These are phyloP conservation scores for Dipodascus geniculatus DNA, from an alignment of 805 yeast genomes.

Conservation along the genomic window DNA sequence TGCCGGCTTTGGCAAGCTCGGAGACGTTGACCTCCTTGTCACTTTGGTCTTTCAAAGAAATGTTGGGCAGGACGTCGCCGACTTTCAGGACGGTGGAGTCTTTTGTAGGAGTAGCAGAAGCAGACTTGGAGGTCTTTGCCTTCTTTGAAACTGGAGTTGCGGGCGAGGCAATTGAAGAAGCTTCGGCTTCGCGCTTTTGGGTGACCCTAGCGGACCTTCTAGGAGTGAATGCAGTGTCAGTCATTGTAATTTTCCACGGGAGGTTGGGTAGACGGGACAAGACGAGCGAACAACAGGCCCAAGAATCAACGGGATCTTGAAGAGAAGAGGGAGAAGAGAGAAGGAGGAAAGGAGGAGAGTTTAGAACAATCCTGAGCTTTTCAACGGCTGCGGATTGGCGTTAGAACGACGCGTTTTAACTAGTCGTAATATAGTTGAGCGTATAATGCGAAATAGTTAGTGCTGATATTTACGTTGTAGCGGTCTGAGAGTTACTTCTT, in stretches of 20 bases:
- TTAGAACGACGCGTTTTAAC: background rate
- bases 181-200: conserved; percentile 5
- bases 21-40: conserved; percentile 46
- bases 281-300: background rate
- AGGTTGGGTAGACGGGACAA: background rate
- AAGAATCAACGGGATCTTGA: background rate
- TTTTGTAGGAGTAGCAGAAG: background rate
- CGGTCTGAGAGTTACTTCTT: background rate
- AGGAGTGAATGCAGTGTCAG: conserved; percentile 6
- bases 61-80: conserved; percentile 58
- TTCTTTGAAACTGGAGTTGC: background rate
- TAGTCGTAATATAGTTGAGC: too few relatives aligned
- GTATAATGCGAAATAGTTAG: too few relatives aligned
- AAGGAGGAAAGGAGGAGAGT: background rate
- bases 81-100: conserved; percentile 24
- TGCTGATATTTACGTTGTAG: background rate
- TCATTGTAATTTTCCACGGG: conserved; percentile 7
- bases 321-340: background rate
- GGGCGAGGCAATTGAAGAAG: background rate
- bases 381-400: background rate
- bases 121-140: conserved; percentile 1
- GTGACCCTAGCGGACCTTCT: conserved; percentile 13
- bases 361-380: background rate
- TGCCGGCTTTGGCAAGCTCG: conserved; percentile 28
- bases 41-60: conserved; percentile 56